These are phyloP conservation scores for Arctostaphylos glauca DNA, from an alignment of 148 eudicot genomes.

Conservation along the genomic window DNA sequence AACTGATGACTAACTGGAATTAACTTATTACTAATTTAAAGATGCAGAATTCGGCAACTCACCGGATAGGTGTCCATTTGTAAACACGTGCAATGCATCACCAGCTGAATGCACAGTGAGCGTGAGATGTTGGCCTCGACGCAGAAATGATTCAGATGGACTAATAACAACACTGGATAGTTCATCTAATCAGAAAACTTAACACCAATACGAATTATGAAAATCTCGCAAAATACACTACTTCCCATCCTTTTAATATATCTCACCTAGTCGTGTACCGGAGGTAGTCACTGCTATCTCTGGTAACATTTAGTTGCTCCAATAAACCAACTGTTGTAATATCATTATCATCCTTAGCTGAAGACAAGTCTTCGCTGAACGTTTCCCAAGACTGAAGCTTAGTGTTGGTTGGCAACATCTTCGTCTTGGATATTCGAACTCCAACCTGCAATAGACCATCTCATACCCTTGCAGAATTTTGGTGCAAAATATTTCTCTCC, in stretches of 20 bases:
- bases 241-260: neutral
- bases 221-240: neutral
- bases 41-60: neutral
- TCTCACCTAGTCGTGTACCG: slow-evolving; percentile 90
- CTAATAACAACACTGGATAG: slow-evolving; percentile 60
- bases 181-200: neutral
- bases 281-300: slow-evolving; percentile 85
- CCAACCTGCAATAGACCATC: slow-evolving; percentile 46
- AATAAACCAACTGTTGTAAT: slow-evolving; percentile 58
- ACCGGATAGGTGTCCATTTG: slow-evolving; percentile 73
- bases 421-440: slow-evolving; percentile 44
- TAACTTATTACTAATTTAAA: neutral
- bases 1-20: neutral
- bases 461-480: neutral
- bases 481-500: neutral
- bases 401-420: slow-evolving; percentile 53
- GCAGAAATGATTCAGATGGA: slow-evolving; percentile 63
- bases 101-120: slow-evolving; percentile 73
- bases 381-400: slow-evolving; percentile 59
- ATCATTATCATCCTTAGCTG: slow-evolving; percentile 37
- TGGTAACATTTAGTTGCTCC: slow-evolving; percentile 83
- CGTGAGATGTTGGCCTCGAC: slow-evolving; percentile 44
- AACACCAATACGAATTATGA: neutral
- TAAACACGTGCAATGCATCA: slow-evolving; percentile 76
- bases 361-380: slow-evolving; percentile 57